Percentiles rank a stretch among this genome's conserved stretches.
Evolutionary conservation across 768 basidiomycete species (phyloP).

Genomic region (Panaeolus cyanescens): DNA sequence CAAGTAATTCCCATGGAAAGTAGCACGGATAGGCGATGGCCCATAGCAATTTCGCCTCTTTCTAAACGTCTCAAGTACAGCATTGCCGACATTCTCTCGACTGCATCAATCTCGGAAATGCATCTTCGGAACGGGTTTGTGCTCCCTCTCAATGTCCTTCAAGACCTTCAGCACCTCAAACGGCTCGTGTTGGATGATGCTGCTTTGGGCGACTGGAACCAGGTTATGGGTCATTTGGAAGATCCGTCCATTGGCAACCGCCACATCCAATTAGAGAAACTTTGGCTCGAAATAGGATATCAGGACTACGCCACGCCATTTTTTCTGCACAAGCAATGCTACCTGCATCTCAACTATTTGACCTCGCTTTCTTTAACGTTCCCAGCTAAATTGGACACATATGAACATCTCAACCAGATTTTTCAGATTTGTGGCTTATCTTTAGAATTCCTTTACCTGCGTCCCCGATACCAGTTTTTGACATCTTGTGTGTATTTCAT

Average conservation of each 20-base stretch:
- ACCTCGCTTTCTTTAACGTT: neutral
- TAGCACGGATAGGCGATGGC: neutral
- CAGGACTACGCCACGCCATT: neutral
- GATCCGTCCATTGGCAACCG: neutral
- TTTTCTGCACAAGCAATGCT: neutral
- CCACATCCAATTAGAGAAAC: neutral
- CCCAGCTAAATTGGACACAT: neutral
- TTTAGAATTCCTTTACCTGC: neutral
- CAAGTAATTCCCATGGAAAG: neutral
- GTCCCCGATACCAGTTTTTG: neutral
- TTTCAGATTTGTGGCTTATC: neutral
- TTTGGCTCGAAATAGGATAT: neutral
- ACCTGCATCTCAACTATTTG: neutral
- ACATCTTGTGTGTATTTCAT: neutral
- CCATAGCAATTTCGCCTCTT: neutral
- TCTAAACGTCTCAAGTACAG: neutral
- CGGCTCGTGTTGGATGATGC: neutral
- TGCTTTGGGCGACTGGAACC: neutral
- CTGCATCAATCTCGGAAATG: neutral
- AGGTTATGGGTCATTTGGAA: neutral
- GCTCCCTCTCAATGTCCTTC: neutral
- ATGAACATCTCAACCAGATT: neutral
- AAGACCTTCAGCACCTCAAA: neutral
- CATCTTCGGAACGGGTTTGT: neutral
- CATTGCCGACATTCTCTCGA: neutral